Percentiles rank a stretch among this genome's conserved stretches.
Evolutionary conservation across 306 rosid species (phyloP).

Genomic region (Pueraria montana): DNA sequence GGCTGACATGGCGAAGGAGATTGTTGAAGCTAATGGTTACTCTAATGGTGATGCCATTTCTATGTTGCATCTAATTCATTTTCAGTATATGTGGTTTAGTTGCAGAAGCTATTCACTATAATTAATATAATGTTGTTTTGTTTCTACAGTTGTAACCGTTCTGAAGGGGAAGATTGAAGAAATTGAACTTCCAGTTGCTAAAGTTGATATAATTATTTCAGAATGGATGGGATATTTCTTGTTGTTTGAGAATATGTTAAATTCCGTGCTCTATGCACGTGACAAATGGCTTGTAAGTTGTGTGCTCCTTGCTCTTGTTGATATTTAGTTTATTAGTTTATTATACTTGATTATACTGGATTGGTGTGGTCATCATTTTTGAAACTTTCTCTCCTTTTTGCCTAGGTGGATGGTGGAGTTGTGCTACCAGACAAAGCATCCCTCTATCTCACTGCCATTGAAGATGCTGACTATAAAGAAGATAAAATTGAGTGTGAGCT

Average conservation of each 20-base stretch:
- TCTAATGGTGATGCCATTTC: slow-evolving; percentile 68
- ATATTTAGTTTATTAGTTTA: neutral
- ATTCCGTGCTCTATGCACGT: slow-evolving; percentile 94
- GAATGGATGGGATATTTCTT: slow-evolving; percentile 99
- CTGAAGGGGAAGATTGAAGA: slow-evolving; percentile 97
- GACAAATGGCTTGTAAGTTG: slow-evolving; percentile 98
- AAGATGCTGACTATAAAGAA: slow-evolving; percentile 97
- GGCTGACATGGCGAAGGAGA: slow-evolving; percentile 98
- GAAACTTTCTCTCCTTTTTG: slow-evolving; percentile 19
- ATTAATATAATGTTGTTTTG: slow-evolving; percentile 31
- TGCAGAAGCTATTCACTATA: slow-evolving; percentile 15
- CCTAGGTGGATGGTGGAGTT: slow-evolving; percentile 81
- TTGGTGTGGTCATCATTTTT: neutral
- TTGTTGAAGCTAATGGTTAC: slow-evolving; percentile 86
- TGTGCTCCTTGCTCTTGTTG: neutral
- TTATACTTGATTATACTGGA: neutral
- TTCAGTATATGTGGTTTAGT: slow-evolving; percentile 1
- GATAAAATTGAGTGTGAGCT: slow-evolving; percentile 98
- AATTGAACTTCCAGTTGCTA: slow-evolving; percentile 88
- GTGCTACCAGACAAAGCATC: slow-evolving; percentile 94
- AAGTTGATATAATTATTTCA: slow-evolving; percentile 95
- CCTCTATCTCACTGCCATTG: slow-evolving; percentile 87
- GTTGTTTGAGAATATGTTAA: slow-evolving; percentile 96
- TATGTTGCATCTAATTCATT: slow-evolving; percentile 9
- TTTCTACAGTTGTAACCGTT: slow-evolving; percentile 82